Conservation (phyloP, 208 protist genomes). For the Acanthamoeba royreba region DNA sequence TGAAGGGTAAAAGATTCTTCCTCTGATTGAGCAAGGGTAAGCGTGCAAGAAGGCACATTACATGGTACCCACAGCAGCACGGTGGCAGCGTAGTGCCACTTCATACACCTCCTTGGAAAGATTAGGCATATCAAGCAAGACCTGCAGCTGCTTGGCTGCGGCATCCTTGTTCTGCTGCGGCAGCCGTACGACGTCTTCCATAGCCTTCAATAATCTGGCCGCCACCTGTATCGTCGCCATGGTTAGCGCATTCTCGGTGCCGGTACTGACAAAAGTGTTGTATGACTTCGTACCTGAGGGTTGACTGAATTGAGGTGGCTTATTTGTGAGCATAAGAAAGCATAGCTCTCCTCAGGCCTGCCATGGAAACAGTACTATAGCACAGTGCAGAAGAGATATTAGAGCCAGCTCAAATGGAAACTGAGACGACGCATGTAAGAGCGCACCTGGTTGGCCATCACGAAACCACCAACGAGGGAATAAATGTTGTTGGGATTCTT, state of each 20-base stretch:
- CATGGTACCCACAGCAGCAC: too few species aligned
- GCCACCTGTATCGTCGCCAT: too few species aligned
- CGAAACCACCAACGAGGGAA: background rate
- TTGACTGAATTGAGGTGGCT: background rate
- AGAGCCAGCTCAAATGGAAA: background rate
- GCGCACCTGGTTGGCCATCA: background rate
- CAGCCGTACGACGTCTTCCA: background rate
- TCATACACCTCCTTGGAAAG: background rate
- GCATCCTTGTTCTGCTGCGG: background rate
- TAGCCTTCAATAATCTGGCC: background rate
- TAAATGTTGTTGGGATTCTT: constrained; percentile 23
- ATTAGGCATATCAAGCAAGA: background rate
- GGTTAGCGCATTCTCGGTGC: too few species aligned
- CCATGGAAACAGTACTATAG: background rate
- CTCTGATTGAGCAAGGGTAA: too few species aligned
- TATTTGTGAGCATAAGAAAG: background rate
- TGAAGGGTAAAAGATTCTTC: too few species aligned
- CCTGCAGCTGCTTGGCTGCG: background rate
- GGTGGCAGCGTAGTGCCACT: background rate
- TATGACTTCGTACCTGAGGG: background rate
- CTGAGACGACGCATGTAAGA: too few species aligned
- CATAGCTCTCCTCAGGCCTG: background rate
- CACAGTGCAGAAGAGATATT: background rate
- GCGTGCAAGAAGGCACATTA: too few species aligned
- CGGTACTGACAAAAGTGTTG: too few species aligned